Evolutionary conservation across 768 basidiomycete species (phyloP), one percentile per base, ranked within the genome.

Genomic region (Ramaria sp.): DNA sequence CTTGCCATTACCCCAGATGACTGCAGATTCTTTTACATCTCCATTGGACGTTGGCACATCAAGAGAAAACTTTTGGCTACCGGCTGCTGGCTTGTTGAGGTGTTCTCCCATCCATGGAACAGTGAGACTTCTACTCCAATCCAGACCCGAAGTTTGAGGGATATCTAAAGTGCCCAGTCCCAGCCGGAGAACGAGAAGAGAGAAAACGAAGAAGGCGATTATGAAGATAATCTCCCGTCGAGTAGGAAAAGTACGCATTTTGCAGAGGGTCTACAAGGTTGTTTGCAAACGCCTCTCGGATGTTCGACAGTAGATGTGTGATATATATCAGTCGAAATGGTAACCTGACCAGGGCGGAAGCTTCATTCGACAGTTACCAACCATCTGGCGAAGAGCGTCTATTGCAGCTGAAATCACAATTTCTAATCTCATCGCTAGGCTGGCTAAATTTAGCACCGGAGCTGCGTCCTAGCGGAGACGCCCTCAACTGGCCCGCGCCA

Each of bases 171-270:
- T 24, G 18, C 44, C 51, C 32, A 36, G 18, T 64, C 27, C 45
- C n/a, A 55, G 63, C 51, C 67, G 66, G 28, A 76, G 66, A n/a
- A 79, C 59, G n/a, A 78, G 70, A 44, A 78, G 65, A 45, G 82
- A 62, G 15, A 73, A 59, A 50, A 75, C 34, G 49, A 82, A 69
- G 3, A 85, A 66, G 48, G 74, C 59, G 45, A 70, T 63, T 52
- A 83, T 69, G 55, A 86, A 64, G 57, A 76, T 43, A 37, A 74
- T 61, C 61, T 85, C 83, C 48, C 83, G 75, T 58, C 69, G 69
- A 12, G 82, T 81, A 10, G 82, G 82, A 34, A 65, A 18, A 0
- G 57, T 22, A 34, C 53, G 53, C 53, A 55, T 55, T 22, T 15
- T 32, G 18, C 10, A 27, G 38, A 24, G 13, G 8, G 16, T 41